Evolutionary conservation across 2,329 filamentous ascomycete genomes (phyloP).

Genomic region (Teratosphaeria destructans): DNA sequence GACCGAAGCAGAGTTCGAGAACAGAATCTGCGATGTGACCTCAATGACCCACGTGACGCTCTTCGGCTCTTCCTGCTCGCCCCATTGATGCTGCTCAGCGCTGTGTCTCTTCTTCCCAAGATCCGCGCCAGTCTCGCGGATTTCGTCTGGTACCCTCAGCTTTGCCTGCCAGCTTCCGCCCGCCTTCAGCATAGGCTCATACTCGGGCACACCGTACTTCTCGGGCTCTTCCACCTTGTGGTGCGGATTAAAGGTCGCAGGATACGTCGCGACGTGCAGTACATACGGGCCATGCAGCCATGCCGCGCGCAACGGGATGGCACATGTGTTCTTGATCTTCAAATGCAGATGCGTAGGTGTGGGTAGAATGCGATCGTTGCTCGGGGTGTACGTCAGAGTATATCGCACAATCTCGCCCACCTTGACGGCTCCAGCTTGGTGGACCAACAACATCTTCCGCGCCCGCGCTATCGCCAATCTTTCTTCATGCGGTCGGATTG

Average conservation of each 20-base stretch:
- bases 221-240: conserved; percentile 60
- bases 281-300: conserved; percentile 96
- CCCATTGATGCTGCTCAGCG: conserved; percentile 26
- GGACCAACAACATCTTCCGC: conserved; percentile 67
- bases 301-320: conserved; percentile 81
- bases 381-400: conserved; percentile 84
- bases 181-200: conserved; percentile 92
- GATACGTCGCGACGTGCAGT: conserved; percentile 76
- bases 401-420: conserved; percentile 88
- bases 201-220: conserved; percentile 57
- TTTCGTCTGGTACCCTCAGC: conserved; percentile 68
- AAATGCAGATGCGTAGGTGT: conserved; percentile 71
- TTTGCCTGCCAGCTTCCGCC: conserved; percentile 76
- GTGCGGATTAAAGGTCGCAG: conserved; percentile 74
- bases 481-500: background rate
- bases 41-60: conserved; percentile 82
- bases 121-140: conserved; percentile 51
- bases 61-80: conserved; percentile 37
- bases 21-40: conserved; percentile 84
- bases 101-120: conserved; percentile 21
- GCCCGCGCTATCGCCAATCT: background rate
- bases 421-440: conserved; percentile 84
- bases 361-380: conserved; percentile 78
- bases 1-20: conserved; percentile 79
- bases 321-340: conserved; percentile 83